Conservation (phyloP, 2,329 filamentous ascomycete species). For the Arthrobotrys megalospora region DNA sequence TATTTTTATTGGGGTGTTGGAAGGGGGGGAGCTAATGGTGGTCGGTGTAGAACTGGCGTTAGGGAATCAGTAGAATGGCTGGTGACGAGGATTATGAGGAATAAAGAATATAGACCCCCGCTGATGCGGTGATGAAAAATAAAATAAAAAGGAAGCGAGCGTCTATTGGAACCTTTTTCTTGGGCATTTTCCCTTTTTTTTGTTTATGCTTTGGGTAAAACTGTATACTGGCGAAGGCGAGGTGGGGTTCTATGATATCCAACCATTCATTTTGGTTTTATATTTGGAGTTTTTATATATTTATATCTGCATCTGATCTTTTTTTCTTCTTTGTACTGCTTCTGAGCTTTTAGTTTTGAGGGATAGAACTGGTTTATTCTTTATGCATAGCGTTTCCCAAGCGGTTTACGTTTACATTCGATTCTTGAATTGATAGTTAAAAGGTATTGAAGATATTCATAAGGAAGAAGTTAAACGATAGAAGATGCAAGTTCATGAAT, state of each 20-base stretch:
- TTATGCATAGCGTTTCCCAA: too few species aligned
- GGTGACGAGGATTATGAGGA: constrained; percentile 92
- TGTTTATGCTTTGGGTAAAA: too few species aligned
- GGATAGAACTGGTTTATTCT: too few species aligned
- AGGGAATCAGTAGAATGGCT: constrained; percentile 98
- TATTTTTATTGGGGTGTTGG: background rate
- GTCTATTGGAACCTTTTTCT: background rate
- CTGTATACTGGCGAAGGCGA: background rate
- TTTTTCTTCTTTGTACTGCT: too few species aligned
- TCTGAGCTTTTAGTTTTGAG: too few species aligned
- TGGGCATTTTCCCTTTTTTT: background rate
- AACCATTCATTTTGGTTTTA: background rate
- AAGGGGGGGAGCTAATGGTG: background rate
- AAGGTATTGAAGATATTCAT: too few species aligned
- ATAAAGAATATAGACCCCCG: constrained; percentile 91
- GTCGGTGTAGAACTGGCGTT: constrained; percentile 77
- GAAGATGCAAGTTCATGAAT: too few species aligned
- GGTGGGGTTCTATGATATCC: constrained; percentile 11
- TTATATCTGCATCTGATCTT: too few species aligned
- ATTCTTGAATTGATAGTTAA: too few species aligned
- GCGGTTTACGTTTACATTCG: too few species aligned
- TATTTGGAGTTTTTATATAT: too few species aligned
- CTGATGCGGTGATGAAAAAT: constrained; percentile 79
- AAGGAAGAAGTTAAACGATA: too few species aligned
- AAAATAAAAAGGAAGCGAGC: background rate